These are phyloP conservation scores for Clonostachys byssicola DNA, from an alignment of 2,329 filamentous ascomycete species.

Conservation along the genomic window DNA sequence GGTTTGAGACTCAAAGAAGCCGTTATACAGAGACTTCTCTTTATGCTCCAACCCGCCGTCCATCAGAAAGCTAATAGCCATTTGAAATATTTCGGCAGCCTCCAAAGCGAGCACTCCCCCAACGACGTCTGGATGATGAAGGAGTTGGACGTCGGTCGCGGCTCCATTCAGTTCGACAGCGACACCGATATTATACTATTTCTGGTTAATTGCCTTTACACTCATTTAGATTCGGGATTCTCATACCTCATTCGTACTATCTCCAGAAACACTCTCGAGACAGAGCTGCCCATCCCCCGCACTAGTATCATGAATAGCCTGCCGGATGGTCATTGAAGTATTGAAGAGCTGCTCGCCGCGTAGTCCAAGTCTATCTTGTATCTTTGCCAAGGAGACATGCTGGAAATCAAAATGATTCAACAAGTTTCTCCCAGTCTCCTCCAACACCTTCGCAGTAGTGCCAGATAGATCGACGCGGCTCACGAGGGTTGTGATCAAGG, in stretches of 20 bases:
- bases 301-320: background rate
- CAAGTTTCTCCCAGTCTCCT: background rate
- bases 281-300: background rate
- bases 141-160: background rate
- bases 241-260: background rate
- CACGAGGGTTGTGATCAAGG: conserved; percentile 53
- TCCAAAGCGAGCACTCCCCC: background rate
- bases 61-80: background rate
- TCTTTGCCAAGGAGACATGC: conserved; percentile 3
- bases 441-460: background rate
- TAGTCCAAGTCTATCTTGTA: background rate
- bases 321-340: background rate
- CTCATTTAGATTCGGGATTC: too few species aligned
- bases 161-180: background rate
- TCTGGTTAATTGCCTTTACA: background rate
- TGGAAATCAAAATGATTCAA: background rate
- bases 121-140: background rate
- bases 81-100: background rate
- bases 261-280: background rate
- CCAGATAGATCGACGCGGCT: conserved; percentile 30
- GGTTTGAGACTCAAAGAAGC: background rate
- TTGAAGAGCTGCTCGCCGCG: background rate
- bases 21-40: background rate
- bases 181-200: background rate
- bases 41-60: background rate